Percentiles rank a stretch among this genome's conserved stretches.
Evolutionary conservation across 495 filamentous ascomycete genomes (phyloP).

Genomic region (Neurospora sublineolata): DNA sequence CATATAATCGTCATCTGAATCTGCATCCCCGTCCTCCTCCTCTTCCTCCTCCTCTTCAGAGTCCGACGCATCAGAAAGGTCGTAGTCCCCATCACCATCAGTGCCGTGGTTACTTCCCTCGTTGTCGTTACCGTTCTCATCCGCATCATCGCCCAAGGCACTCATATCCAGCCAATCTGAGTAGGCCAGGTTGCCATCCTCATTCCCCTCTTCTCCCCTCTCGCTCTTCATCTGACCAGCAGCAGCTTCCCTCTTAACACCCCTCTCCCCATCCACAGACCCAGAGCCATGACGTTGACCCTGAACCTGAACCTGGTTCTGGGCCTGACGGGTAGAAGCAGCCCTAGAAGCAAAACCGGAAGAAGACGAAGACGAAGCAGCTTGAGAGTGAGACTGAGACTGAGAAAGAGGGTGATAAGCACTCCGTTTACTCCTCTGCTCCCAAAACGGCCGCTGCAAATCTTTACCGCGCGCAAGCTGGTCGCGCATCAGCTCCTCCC

Average conservation of each 20-base stretch:
- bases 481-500: constrained; percentile 37
- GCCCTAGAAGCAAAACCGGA: background rate
- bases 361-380: background rate
- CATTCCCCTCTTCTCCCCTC: background rate
- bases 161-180: background rate
- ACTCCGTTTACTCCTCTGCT: background rate
- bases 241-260: background rate
- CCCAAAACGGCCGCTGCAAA: constrained; percentile 7
- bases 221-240: background rate
- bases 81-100: background rate
- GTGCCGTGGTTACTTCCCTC: background rate
- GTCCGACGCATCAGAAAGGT: background rate
- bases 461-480: constrained; percentile 4
- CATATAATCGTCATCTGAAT: background rate
- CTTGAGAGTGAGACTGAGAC: background rate
- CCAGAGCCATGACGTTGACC: too few relatives aligned
- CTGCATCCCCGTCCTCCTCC: background rate
- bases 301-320: too few relatives aligned
- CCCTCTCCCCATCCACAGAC: background rate
- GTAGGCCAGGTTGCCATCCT: background rate
- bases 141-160: background rate
- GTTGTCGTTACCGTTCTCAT: background rate
- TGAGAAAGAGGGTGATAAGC: background rate
- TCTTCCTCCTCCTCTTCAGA: background rate
- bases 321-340: background rate